Conservation (phyloP, 202 grass and related monocot genomes). For the Schoenoplectus triqueter region DNA sequence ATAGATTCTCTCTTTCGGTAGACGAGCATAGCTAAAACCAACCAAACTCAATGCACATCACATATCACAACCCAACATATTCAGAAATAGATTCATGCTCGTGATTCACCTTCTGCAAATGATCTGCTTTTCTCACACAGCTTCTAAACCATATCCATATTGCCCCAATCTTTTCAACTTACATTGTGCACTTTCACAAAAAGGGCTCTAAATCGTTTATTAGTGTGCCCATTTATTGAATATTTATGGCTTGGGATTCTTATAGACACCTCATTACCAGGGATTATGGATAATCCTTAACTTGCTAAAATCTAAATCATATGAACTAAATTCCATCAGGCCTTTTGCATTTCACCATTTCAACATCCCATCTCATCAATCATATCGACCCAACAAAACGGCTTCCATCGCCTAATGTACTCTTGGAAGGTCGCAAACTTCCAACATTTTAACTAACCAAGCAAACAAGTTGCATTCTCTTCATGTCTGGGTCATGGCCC, state of each 20-base stretch:
- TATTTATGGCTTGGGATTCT: not conserved
- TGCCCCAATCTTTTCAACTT: not conserved
- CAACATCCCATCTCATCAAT: not conserved
- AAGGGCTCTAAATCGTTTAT: not conserved
- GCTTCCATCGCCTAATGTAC: not conserved
- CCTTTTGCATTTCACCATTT: not conserved
- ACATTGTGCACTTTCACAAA: not conserved
- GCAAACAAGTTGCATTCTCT: not conserved
- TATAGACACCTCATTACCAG: not conserved
- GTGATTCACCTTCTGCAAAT: not conserved
- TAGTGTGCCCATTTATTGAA: not conserved
- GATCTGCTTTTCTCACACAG: not conserved
- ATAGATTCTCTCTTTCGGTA: slow-evolving; percentile 21
- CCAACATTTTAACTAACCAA: slow-evolving; percentile 20
- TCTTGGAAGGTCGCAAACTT: not conserved
- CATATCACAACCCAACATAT: slow-evolving; percentile 8
- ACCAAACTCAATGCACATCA: slow-evolving; percentile 11
- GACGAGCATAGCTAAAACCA: slow-evolving; percentile 6
- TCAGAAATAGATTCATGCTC: not conserved
- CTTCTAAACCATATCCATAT: slow-evolving; percentile 14
- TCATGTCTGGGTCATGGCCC: not conserved
- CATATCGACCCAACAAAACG: not conserved
- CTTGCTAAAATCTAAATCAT: not conserved
- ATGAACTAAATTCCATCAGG: not conserved
- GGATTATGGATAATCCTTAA: slow-evolving; percentile 21